These are phyloP conservation scores for Citropsis articulata DNA, from an alignment of 345 rosid species.

Conservation along the genomic window DNA sequence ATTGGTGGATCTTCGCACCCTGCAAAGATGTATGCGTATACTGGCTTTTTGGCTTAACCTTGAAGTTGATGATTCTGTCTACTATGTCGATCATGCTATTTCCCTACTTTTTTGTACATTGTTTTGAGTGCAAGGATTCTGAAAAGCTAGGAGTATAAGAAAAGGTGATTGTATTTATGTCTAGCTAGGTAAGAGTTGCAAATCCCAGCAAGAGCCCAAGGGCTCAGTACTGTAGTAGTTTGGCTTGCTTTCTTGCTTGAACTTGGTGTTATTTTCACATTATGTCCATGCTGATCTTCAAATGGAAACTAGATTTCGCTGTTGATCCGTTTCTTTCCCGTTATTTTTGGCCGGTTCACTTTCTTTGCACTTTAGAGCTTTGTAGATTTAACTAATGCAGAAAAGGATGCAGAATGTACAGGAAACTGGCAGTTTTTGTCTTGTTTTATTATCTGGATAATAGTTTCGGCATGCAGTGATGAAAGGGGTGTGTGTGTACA, in stretches of 20 bases:
- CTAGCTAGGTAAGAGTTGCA: constrained; percentile 25
- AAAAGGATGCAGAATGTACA: background rate
- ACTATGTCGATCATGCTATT: constrained; percentile 4
- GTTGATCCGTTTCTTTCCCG: background rate
- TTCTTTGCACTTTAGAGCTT: background rate
- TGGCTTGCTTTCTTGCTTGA: constrained; percentile 14
- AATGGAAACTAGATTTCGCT: background rate
- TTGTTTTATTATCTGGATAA: no score
- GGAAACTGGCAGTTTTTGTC: background rate
- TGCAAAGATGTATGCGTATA: constrained; percentile 16
- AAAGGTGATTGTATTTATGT: constrained; percentile 17
- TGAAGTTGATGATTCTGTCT: constrained; percentile 16
- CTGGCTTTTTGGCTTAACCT: constrained; percentile 14
- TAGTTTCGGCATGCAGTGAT: no score
- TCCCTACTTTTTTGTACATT: constrained; percentile 23
- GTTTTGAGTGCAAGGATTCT: constrained; percentile 19
- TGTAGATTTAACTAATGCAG: background rate
- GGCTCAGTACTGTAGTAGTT: constrained; percentile 9
- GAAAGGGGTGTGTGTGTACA: no score
- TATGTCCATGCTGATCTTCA: background rate
- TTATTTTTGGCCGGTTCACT: background rate
- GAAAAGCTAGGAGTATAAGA: constrained; percentile 26
- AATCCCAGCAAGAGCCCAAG: constrained; percentile 3
- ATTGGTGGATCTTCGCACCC: constrained; percentile 7
- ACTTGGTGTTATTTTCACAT: background rate